phyloP scores from a whole-genome alignment of 176 grass and related monocot species.

The Cocos nucifera region DNA sequence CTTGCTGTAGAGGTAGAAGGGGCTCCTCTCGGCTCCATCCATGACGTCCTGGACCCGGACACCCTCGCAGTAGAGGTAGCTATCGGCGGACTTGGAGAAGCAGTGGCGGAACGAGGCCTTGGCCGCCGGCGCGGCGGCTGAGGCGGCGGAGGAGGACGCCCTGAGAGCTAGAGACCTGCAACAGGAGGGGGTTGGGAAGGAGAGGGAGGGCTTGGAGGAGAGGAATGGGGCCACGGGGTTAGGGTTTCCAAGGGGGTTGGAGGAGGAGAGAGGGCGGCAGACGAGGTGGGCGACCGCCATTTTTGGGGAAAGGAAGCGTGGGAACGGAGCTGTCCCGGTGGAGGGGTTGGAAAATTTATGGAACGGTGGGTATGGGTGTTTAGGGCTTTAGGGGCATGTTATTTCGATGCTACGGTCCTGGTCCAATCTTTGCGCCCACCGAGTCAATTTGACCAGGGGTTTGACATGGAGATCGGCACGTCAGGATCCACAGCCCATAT shows the following conservation, averaged over 20 bases:
- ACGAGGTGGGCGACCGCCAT: conserved; percentile 62
- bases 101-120: conserved; percentile 38
- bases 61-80: conserved; percentile 78
- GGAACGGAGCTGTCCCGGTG: no score
- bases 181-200: neutral
- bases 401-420: no score
- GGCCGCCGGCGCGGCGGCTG: conserved; percentile 11
- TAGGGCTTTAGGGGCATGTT: no score
- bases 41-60: conserved; percentile 69
- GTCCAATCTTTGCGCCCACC: no score
- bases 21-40: conserved; percentile 58
- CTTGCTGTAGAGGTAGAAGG: conserved; percentile 97
- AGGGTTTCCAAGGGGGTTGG: conserved; percentile 9
- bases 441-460: no score
- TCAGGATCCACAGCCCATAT: no score
- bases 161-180: conserved; percentile 7
- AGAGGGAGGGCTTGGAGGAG: neutral
- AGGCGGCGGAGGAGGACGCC: conserved; percentile 18
- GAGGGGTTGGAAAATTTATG: no score
- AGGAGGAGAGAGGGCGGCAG: conserved; percentile 20
- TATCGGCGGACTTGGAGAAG: conserved; percentile 54
- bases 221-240: neutral
- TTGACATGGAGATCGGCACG: no score
- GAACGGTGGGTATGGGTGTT: no score
- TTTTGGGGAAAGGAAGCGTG: conserved; percentile 7